Evolutionary conservation across 352 stramenopile genomes (phyloP).

Genomic region (Peronospora farinosa): DNA sequence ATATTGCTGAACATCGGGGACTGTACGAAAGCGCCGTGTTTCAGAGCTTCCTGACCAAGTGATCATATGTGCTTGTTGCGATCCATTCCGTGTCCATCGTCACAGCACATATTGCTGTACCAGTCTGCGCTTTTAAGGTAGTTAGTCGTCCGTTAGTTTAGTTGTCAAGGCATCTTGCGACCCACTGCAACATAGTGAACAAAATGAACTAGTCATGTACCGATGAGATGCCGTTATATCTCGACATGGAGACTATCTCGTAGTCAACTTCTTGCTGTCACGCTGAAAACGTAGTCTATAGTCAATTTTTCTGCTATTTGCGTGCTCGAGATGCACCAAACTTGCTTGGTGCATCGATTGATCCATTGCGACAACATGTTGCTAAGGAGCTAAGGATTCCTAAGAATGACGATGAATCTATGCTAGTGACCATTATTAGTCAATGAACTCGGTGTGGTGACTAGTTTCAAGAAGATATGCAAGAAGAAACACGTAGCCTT

Average conservation of each 20-base stretch:
- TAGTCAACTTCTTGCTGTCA: too few relatives aligned
- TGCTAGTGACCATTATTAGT: background rate
- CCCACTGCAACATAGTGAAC: background rate
- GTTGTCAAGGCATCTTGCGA: background rate
- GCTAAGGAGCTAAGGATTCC: too few relatives aligned
- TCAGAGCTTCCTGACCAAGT: constrained; percentile 37
- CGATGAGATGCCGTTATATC: too few relatives aligned
- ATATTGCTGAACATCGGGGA: constrained; percentile 35
- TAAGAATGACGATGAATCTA: constrained; percentile 4
- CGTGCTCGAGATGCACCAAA: constrained; percentile 51
- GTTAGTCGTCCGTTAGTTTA: constrained; percentile 14
- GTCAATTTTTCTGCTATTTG: constrained; percentile 57
- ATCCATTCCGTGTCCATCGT: background rate
- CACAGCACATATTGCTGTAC: constrained; percentile 24
- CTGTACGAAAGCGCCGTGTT: constrained; percentile 40
- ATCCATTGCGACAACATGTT: too few relatives aligned
- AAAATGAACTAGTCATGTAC: background rate
- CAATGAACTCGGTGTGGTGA: constrained; percentile 16
- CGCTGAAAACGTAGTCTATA: constrained; percentile 51
- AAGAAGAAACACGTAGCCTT: constrained; percentile 14
- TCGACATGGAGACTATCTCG: too few relatives aligned
- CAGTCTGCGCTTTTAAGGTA: constrained; percentile 8
- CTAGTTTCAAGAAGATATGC: background rate
- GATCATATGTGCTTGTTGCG: background rate
- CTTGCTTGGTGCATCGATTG: constrained; percentile 21